Evolutionary conservation across 768 basidiomycete genomes (phyloP).

Genomic region (Pulveroboletus sp.): DNA sequence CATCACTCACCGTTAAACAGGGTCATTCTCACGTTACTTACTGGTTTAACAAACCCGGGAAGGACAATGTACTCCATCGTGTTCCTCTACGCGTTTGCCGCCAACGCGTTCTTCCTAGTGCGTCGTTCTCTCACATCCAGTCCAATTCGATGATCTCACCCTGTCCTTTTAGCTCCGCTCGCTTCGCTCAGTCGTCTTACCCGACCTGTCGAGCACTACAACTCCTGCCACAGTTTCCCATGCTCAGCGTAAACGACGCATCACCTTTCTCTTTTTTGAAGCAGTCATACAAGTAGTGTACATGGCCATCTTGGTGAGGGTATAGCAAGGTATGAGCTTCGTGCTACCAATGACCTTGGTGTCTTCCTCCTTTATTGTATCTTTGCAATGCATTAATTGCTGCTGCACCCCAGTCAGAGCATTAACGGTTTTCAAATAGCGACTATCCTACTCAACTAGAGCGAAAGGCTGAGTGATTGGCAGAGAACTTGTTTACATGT

Average conservation of each 20-base stretch:
- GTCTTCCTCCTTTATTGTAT: not conserved
- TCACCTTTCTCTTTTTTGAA: constrained; percentile 86
- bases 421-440: too few relatives aligned
- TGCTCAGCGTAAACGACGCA: constrained; percentile 76
- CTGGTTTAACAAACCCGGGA: constrained; percentile 61
- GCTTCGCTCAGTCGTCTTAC: constrained; percentile 85
- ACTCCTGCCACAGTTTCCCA: constrained; percentile 63
- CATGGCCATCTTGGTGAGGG: constrained; percentile 80
- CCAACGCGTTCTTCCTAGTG: constrained; percentile 93
- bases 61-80: constrained; percentile 63
- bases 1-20: constrained; percentile 37
- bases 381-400: constrained; percentile 3
- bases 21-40: constrained; percentile 79
- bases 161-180: constrained; percentile 80
- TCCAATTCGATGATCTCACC: not conserved
- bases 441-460: too few relatives aligned
- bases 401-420: too few relatives aligned
- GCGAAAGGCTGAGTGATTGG: too few relatives aligned
- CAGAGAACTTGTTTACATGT: too few relatives aligned
- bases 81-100: constrained; percentile 83
- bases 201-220: constrained; percentile 56
- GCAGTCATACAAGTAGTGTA: constrained; percentile 81
- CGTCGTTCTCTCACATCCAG: constrained; percentile 20
- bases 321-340: constrained; percentile 24
- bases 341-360: not conserved